Evolutionary conservation across 352 stramenopile species (phyloP).

Genomic region (Thalassiosira livingstoniorum): DNA sequence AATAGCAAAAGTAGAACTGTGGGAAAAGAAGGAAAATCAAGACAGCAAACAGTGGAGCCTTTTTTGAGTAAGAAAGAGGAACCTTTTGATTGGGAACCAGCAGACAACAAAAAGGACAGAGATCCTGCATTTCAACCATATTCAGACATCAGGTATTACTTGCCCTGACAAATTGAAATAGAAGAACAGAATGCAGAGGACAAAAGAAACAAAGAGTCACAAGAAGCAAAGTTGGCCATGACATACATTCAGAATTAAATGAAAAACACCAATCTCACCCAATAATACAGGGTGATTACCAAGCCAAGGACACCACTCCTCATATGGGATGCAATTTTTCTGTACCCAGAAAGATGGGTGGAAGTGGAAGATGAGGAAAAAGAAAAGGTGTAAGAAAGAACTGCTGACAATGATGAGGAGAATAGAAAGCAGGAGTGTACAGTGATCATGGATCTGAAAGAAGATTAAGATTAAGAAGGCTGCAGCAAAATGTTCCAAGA

Average conservation of each 20-base stretch:
- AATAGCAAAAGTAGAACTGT: background rate
- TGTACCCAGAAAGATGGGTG: background rate
- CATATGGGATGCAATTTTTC: background rate
- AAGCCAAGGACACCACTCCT: background rate
- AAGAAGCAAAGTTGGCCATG: background rate
- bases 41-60: background rate
- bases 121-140: background rate
- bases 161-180: background rate
- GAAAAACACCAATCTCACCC: no score
- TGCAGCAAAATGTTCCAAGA: background rate
- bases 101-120: background rate
- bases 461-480: background rate
- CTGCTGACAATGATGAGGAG: no score
- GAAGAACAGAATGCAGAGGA: background rate
- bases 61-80: background rate
- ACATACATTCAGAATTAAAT: background rate
- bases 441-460: background rate
- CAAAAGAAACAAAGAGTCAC: background rate
- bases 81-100: background rate
- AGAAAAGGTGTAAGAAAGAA: background rate
- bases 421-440: no score
- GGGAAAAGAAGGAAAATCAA: background rate
- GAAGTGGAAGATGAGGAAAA: background rate
- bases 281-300: no score
- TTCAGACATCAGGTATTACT: background rate